phyloP scores from a whole-genome alignment of 169 alveolate genomes.

The Babesia caballi region DNA sequence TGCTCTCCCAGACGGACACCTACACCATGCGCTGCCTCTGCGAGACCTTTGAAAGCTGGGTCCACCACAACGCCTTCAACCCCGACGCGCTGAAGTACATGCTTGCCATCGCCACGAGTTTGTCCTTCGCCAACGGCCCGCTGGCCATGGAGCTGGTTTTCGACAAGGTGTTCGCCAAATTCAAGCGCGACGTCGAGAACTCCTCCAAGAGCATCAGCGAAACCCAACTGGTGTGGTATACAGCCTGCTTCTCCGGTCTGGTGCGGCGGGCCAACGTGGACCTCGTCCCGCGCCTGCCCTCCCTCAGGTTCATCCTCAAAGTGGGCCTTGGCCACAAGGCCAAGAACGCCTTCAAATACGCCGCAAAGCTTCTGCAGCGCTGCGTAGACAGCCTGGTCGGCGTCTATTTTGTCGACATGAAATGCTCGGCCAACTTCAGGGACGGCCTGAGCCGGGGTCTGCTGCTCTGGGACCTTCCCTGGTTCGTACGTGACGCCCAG shows the following conservation, averaged over 20 bases:
- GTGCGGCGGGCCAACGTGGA: conserved; percentile 29
- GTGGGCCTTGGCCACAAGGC: conserved; percentile 37
- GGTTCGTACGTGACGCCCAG: conserved; percentile 32
- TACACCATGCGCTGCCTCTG: conserved; percentile 25
- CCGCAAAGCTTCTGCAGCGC: conserved; percentile 43
- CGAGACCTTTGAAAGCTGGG: conserved; percentile 25
- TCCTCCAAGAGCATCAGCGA: not conserved
- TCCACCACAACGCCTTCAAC: conserved; percentile 27
- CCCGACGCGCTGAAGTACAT: conserved; percentile 46
- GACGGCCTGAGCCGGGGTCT: conserved; percentile 6
- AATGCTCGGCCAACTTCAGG: conserved; percentile 5
- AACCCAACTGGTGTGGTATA: conserved; percentile 24
- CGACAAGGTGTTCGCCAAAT: conserved; percentile 5
- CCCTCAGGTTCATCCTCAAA: not conserved
- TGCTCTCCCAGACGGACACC: conserved; percentile 30
- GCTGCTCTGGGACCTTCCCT: conserved; percentile 36
- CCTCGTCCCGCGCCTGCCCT: not conserved
- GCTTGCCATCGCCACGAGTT: conserved; percentile 24
- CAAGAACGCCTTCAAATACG: conserved; percentile 28
- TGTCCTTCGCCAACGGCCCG: conserved; percentile 22
- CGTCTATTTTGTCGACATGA: conserved; percentile 16
- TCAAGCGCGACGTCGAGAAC: conserved; percentile 4
- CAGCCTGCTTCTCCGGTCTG: conserved; percentile 31
- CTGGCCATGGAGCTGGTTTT: conserved; percentile 23
- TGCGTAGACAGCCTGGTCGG: conserved; percentile 13